These are phyloP conservation scores for Selenicereus undatus DNA, from an alignment of 148 eudicot genomes.

Conservation along the genomic window DNA sequence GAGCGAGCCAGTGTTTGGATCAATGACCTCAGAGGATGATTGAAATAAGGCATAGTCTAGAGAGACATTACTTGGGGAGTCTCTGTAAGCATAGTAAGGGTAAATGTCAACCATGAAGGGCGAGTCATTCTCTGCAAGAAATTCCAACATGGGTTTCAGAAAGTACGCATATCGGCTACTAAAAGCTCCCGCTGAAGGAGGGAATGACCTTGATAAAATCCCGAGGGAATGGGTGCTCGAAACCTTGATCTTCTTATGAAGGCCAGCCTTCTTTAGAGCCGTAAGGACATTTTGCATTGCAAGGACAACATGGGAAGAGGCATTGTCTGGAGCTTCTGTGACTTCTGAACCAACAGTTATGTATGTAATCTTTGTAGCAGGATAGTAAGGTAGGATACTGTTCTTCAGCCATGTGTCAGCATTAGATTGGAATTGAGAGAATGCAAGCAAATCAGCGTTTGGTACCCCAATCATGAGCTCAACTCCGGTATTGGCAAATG, in stretches of 20 bases:
- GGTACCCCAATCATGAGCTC: conserved; percentile 88
- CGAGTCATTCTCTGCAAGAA: conserved; percentile 85
- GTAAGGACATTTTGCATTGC: conserved; percentile 76
- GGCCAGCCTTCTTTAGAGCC: conserved; percentile 69
- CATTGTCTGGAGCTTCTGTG: conserved; percentile 66
- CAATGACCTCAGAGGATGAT: conserved; percentile 85
- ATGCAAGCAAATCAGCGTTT: conserved; percentile 68
- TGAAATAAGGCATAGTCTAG: conserved; percentile 81
- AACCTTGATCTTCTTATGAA: conserved; percentile 76
- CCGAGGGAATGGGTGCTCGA: conserved; percentile 93
- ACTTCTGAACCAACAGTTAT: conserved; percentile 96
- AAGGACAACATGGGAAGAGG: conserved; percentile 67
- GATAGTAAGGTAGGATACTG: conserved; percentile 87
- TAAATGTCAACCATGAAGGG: conserved; percentile 88
- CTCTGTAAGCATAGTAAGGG: conserved; percentile 89
- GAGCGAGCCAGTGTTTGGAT: conserved; percentile 86
- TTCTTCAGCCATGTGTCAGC: conserved; percentile 88
- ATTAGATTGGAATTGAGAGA: conserved; percentile 84
- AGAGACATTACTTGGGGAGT: conserved; percentile 65
- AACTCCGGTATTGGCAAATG: conserved; percentile 79
- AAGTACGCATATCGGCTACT: conserved; percentile 68
- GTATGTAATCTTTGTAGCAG: conserved; percentile 76
- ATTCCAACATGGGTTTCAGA: conserved; percentile 84
- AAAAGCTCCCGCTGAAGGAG: conserved; percentile 97
- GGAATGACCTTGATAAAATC: conserved; percentile 79